Evolutionary conservation across 192 early-diverging fungal genomes (phyloP), one percentile per base, ranked within the genome.

Genomic region (Gaertneriomyces sp.): DNA sequence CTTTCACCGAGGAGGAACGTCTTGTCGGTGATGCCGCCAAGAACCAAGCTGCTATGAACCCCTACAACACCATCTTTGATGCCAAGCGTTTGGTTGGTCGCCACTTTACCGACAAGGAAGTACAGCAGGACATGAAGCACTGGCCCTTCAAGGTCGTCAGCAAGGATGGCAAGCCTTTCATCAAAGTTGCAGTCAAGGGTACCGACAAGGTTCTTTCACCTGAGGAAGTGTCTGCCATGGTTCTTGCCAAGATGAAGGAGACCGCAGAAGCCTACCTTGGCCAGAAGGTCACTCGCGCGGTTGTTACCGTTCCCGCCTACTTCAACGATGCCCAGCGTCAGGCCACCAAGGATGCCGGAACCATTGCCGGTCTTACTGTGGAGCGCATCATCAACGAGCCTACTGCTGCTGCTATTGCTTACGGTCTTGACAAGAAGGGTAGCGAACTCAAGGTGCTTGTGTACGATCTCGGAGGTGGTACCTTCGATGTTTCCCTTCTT

Each of bases 151-250:
- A 85, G 74, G 83, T 97, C 58, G 78, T 90, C 63, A 75, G 79
- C 79, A 90, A 91, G 81, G 81, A 85, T 58, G 82, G 84, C 76
- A 90, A 91, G 79, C 94, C 94, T 61, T 74, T 79, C 64, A 89
- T 97, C 76, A 75, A 88, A 68, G 90, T 95, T 58, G 62, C 80
- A 49, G 82, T 91, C 64, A 95, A 97, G 89, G 91, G 91, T 67
- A 86, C 91, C 72, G 68, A 77, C 38, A 93, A 92, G 84, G 79
- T 76, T 43, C 93, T 95, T 77, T 85, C 90, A 42, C 92, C 94
- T 53, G 94, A 97, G 81, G 94, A 95, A 80, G 89, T 98, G 80
- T 98, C 96, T 17, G 90, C 96, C 70, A 96, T 98, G 93, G 88
- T 98, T 60, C 85, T 98, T 53, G 69, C 79, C 77, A 94, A 93